Conservation (phyloP, 2,329 filamentous ascomycete genomes). For the Ascochyta fabae region DNA sequence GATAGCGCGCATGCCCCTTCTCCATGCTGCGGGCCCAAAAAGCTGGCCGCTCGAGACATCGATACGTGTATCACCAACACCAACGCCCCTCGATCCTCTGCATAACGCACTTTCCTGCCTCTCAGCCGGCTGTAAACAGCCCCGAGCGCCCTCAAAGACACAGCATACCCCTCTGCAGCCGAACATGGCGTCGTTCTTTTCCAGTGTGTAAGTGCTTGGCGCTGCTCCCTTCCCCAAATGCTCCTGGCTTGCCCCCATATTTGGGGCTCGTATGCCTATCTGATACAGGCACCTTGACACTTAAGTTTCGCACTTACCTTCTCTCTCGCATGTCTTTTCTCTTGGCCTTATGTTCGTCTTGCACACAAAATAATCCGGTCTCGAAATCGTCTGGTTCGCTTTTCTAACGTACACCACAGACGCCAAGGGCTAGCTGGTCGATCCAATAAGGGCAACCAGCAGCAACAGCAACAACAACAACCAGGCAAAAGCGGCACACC, state of each 20-base stretch:
- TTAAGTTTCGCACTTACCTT: slow-evolving; percentile 31
- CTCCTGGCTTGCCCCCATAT: slow-evolving; percentile 24
- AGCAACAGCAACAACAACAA: slow-evolving; percentile 26
- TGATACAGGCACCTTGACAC: slow-evolving; percentile 39
- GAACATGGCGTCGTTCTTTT: slow-evolving; percentile 51
- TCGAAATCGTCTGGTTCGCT: slow-evolving; percentile 18
- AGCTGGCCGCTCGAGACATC: slow-evolving; percentile 34
- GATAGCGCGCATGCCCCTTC: slow-evolving; percentile 40
- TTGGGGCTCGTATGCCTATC: slow-evolving; percentile 31
- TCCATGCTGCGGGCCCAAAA: slow-evolving; percentile 39
- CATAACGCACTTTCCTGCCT: slow-evolving; percentile 30
- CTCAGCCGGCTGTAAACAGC: slow-evolving; percentile 8
- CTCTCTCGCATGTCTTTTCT: slow-evolving; percentile 21
- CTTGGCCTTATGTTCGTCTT: slow-evolving; percentile 5
- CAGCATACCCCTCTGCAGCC: slow-evolving; percentile 17
- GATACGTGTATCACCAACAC: slow-evolving; percentile 37
- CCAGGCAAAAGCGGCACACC: slow-evolving; percentile 46
- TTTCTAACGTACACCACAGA: slow-evolving; percentile 39
- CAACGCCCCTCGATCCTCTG: slow-evolving; percentile 26
- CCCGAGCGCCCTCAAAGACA: slow-evolving; percentile 10
- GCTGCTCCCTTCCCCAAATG: slow-evolving; percentile 37
- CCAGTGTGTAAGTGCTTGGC: slow-evolving; percentile 52
- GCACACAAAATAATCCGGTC: slow-evolving; percentile 8
- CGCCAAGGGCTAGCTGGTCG: slow-evolving; percentile 53
- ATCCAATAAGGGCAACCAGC: slow-evolving; percentile 50